Base-by-base conservation (phyloP, 2,329 filamentous ascomycete species). In the Cercospora citrullina region DNA sequence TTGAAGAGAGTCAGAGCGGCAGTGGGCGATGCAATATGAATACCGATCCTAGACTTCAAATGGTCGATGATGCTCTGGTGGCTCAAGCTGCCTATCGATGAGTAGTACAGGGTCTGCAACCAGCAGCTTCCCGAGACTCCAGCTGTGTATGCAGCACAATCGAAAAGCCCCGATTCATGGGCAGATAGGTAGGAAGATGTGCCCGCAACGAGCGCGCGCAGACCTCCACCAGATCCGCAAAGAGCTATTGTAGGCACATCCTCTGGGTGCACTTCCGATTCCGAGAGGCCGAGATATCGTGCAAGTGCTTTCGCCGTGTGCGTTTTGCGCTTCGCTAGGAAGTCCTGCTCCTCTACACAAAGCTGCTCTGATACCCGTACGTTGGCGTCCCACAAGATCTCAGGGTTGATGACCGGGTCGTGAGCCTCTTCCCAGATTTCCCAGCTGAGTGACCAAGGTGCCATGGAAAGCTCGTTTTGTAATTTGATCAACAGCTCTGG, bases 121-220 rank as follows among this genome's bases (percentile, higher is more conserved):
- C 95, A 99, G 79, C 95, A 98, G 71, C 92, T 96, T 0, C 95
- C 95, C 77, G 93, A 97, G 60, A 99, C 95, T 1, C 95, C 95
- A 5, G 94, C 93, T 0, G 93, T 96, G 76, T 99, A 99, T 1
- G 94, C 98, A 10, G 92, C 87, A 77, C 95, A 98, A 79, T 97
- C 94, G 77, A 97, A 96, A 0, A 99, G 83, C 0, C 95, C 95
- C 66, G 91, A 91, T 77, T 97, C 91, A 68, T 93, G 88, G 0
- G 93, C 87, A 3, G 93, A 94, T 9, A 95, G 84, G 69, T 96
- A 90, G 0, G 94, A 97, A 0, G 94, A 94, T 0, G 93, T 90
- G 3, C 94, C 94, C 1, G 95, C 94, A 18, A 98, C 92, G 42
- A 99, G 86, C 1, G 95, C 95, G 61, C 95, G 86, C 58, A 99